Conservation (phyloP, 2,329 filamentous ascomycete species). For the Cytospora chrysosperma region DNA sequence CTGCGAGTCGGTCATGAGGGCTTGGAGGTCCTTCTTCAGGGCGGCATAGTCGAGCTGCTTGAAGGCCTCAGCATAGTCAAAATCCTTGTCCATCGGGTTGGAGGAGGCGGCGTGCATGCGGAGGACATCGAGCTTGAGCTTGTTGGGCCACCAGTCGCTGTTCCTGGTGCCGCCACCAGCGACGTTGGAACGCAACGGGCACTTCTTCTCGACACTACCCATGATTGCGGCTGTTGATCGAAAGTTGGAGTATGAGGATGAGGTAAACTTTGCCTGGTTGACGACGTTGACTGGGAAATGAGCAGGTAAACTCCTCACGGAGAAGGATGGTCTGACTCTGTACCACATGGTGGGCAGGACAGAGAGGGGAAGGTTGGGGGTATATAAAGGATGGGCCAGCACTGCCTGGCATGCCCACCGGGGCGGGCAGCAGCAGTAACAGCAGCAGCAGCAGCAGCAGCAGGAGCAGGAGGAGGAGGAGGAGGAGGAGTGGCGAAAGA, state of each 20-base stretch:
- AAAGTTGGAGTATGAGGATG: not conserved
- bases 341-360: not conserved
- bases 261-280: not conserved
- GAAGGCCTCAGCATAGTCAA: conserved; percentile 72
- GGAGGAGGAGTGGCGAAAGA: not conserved
- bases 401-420: not conserved
- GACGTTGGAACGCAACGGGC: conserved; percentile 35
- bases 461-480: too few species aligned
- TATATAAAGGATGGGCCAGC: not conserved
- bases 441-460: too few species aligned
- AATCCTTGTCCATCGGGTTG: conserved; percentile 64
- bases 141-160: conserved; percentile 72
- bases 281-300: too few species aligned
- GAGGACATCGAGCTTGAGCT: conserved; percentile 67
- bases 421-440: too few species aligned
- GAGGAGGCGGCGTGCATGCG: conserved; percentile 65
- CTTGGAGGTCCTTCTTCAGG: conserved; percentile 71
- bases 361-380: not conserved
- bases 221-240: conserved; percentile 11
- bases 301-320: not conserved
- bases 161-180: conserved; percentile 66
- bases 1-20: conserved; percentile 74
- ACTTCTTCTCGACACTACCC: conserved; percentile 19
- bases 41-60: conserved; percentile 68
- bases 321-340: not conserved